Conservation (phyloP, 2,329 filamentous ascomycete genomes). For the Penicillium capsulatum region DNA sequence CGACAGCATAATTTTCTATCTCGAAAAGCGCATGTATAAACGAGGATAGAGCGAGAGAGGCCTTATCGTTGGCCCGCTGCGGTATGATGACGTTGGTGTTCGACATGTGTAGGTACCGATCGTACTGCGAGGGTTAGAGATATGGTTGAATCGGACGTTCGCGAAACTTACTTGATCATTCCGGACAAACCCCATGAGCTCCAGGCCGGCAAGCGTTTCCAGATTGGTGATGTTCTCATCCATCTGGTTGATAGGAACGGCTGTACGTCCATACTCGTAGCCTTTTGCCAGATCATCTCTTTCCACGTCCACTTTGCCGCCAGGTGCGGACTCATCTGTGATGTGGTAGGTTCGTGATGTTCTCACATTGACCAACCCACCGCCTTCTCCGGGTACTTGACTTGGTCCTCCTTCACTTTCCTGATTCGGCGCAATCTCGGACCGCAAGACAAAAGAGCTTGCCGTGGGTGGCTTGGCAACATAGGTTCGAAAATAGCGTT, state of each 20-base stretch:
- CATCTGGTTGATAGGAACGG: constrained; percentile 80
- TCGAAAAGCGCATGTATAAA: constrained; percentile 84
- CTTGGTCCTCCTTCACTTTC: constrained; percentile 32
- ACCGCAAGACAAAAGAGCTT: constrained; percentile 65
- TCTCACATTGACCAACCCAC: constrained; percentile 64
- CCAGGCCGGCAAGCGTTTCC: constrained; percentile 68
- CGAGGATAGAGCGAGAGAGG: constrained; percentile 79
- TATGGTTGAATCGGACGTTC: not conserved
- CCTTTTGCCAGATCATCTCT: constrained; percentile 85
- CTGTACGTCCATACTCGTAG: constrained; percentile 88
- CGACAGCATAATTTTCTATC: constrained; percentile 78
- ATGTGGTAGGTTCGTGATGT: constrained; percentile 77
- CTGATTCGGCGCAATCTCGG: constrained; percentile 44
- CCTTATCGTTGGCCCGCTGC: constrained; percentile 73
- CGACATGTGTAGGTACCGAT: constrained; percentile 80
- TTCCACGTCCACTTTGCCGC: constrained; percentile 76
- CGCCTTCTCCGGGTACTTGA: constrained; percentile 29
- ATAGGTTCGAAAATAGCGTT: constrained; percentile 85
- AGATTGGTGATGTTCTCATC: constrained; percentile 87
- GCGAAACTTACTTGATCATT: constrained; percentile 55
- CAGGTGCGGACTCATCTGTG: constrained; percentile 66
- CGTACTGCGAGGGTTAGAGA: constrained; percentile 56
- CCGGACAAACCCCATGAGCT: constrained; percentile 82
- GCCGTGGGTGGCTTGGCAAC: constrained; percentile 69
- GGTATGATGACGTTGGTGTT: constrained; percentile 73